phyloP scores from a whole-genome alignment of 345 rosid species.

The Corymbia maculata region DNA sequence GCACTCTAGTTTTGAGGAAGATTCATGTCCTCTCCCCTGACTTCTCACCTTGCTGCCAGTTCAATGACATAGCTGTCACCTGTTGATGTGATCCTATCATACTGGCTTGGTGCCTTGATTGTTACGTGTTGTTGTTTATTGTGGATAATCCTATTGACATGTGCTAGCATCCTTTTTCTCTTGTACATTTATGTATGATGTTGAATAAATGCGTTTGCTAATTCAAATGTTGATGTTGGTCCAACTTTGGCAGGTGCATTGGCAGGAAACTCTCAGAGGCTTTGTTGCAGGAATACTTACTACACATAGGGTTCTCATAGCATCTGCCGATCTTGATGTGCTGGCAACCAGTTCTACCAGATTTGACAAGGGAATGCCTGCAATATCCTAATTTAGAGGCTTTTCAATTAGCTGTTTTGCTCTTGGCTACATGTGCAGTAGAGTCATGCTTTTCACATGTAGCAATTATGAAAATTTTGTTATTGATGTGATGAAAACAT shows the following conservation, averaged over 20 bases:
- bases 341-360: constrained; percentile 75
- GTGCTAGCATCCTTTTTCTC: background rate
- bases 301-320: constrained; percentile 86
- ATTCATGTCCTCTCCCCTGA: background rate
- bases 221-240: background rate
- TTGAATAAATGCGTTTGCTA: background rate
- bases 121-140: background rate
- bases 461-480: background rate
- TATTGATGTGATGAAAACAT: background rate
- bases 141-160: background rate
- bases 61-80: background rate
- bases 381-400: constrained; percentile 58
- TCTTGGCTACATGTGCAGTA: background rate
- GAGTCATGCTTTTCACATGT: background rate
- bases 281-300: constrained; percentile 92
- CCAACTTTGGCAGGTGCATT: constrained; percentile 53
- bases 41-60: background rate
- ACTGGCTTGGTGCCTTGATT: background rate
- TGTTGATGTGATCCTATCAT: background rate
- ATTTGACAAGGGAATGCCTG: constrained; percentile 89
- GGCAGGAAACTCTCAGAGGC: constrained; percentile 94
- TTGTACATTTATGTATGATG: background rate
- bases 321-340: constrained; percentile 81
- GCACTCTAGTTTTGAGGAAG: background rate
- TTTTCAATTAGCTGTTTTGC: background rate